These are phyloP conservation scores for Penicillium sp. DNA, from an alignment of 2,329 filamentous ascomycete genomes.

Conservation along the genomic window DNA sequence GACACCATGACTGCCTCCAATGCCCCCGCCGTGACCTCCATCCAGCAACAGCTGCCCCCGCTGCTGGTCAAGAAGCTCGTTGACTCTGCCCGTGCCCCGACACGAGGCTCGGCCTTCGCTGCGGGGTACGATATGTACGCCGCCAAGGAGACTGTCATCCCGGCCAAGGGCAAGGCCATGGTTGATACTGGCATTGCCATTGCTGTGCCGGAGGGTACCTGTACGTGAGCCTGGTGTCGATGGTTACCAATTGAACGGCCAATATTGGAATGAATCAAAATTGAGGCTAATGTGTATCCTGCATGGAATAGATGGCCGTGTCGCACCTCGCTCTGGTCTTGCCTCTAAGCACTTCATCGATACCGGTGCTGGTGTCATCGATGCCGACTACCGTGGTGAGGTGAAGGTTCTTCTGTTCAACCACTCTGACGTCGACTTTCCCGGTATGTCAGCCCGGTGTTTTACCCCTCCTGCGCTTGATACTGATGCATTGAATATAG, in stretches of 20 bases:
- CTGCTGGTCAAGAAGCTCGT: slow-evolving; percentile 89
- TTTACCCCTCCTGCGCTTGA: neutral
- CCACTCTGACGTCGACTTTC: slow-evolving; percentile 80
- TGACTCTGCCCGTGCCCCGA: slow-evolving; percentile 77
- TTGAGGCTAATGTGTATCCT: slow-evolving; percentile 4
- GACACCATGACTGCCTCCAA: slow-evolving; percentile 38
- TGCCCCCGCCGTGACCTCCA: slow-evolving; percentile 38
- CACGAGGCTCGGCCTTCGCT: slow-evolving; percentile 83
- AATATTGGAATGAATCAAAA: neutral
- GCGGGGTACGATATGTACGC: slow-evolving; percentile 94
- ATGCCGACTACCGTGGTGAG: slow-evolving; percentile 93
- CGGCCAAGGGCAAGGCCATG: slow-evolving; percentile 79
- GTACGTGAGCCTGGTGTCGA: slow-evolving; percentile 55
- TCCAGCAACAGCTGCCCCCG: slow-evolving; percentile 56
- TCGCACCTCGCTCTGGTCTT: slow-evolving; percentile 88
- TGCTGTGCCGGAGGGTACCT: slow-evolving; percentile 86
- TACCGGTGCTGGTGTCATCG: slow-evolving; percentile 93
- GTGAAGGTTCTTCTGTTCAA: slow-evolving; percentile 97
- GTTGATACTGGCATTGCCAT: slow-evolving; percentile 92
- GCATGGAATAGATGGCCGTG: slow-evolving; percentile 74
- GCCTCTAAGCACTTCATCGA: slow-evolving; percentile 96
- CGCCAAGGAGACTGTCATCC: slow-evolving; percentile 73
- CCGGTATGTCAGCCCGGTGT: slow-evolving; percentile 30
- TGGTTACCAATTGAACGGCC: neutral
- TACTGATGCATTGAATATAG: slow-evolving; percentile 28